These are phyloP conservation scores for Diophrys appendiculata DNA, from an alignment of 73 alveolate species.

Conservation along the genomic window DNA sequence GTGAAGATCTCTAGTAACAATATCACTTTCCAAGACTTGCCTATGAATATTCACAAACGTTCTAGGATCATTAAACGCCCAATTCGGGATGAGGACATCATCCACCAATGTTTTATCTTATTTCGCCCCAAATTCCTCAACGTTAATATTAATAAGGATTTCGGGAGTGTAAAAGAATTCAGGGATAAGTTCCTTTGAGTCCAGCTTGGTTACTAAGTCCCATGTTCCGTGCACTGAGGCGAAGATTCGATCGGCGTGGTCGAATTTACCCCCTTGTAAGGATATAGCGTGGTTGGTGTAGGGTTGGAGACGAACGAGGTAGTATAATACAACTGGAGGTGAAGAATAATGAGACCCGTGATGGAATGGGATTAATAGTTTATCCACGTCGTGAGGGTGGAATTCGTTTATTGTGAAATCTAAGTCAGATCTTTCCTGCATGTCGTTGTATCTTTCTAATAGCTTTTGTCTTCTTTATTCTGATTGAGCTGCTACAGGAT, in stretches of 20 bases:
- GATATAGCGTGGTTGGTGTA: conserved; percentile 83
- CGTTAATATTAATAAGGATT: conserved; percentile 62
- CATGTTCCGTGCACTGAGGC: conserved; percentile 75
- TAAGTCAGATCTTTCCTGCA: not conserved
- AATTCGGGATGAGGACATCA: conserved; percentile 73
- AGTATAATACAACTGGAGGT: conserved; percentile 90
- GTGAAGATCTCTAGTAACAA: conserved; percentile 60
- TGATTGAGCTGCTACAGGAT: not conserved
- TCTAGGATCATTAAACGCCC: conserved; percentile 74
- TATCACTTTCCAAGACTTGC: conserved; percentile 79
- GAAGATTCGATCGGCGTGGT: conserved; percentile 90
- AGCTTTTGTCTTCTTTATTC: not conserved
- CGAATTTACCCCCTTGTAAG: conserved; percentile 90
- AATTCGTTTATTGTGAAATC: not conserved
- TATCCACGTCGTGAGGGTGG: not conserved
- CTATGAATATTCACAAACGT: conserved; percentile 60
- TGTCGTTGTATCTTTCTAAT: not conserved
- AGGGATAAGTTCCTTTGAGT: conserved; percentile 88
- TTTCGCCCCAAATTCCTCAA: conserved; percentile 70
- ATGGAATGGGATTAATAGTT: conserved; percentile 59
- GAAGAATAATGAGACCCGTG: conserved; percentile 94
- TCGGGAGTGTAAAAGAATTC: conserved; percentile 95
- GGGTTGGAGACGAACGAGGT: conserved; percentile 84
- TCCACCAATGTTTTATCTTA: conserved; percentile 78
- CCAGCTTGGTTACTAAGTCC: conserved; percentile 1